phyloP scores from a whole-genome alignment of 371 early-diverging fungal species.

The Mortierella sp. region DNA sequence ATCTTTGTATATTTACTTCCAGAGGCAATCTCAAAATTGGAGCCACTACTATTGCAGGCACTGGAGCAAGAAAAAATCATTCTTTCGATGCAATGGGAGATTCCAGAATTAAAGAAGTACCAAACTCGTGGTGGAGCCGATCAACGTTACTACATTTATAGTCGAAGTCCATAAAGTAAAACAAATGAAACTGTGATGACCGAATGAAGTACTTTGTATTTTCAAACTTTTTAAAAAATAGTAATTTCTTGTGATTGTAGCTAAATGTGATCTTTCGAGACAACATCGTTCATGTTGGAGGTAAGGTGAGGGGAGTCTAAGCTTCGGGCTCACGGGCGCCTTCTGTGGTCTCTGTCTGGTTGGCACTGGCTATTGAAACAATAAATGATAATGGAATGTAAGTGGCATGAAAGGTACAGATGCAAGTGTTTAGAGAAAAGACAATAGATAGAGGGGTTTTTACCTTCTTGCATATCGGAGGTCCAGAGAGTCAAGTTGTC shows the following conservation, averaged over 20 bases:
- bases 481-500: conserved; percentile 99
- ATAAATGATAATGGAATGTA: not conserved
- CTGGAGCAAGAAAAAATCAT: conserved; percentile 29
- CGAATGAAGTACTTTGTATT: not conserved
- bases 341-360: conserved; percentile 17
- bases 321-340: conserved; percentile 23
- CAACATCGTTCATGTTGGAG: not conserved
- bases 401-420: not conserved
- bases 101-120: conserved; percentile 29
- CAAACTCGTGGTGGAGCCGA: conserved; percentile 14
- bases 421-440: too few species aligned
- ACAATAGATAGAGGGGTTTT: too few species aligned
- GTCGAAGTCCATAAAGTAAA: not conserved
- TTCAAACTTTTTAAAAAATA: not conserved
- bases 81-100: conserved; percentile 47
- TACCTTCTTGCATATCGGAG: conserved; percentile 93
- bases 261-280: not conserved
- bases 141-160: conserved; percentile 33
- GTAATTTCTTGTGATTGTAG: not conserved
- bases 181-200: not conserved
- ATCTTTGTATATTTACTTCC: conserved; percentile 48
- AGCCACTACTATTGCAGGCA: conserved; percentile 19
- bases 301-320: not conserved
- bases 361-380: not conserved
- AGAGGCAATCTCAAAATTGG: conserved; percentile 31